Conservation (phyloP, 2,329 filamentous ascomycete genomes). For the Aspergillus carbonarius region DNA sequence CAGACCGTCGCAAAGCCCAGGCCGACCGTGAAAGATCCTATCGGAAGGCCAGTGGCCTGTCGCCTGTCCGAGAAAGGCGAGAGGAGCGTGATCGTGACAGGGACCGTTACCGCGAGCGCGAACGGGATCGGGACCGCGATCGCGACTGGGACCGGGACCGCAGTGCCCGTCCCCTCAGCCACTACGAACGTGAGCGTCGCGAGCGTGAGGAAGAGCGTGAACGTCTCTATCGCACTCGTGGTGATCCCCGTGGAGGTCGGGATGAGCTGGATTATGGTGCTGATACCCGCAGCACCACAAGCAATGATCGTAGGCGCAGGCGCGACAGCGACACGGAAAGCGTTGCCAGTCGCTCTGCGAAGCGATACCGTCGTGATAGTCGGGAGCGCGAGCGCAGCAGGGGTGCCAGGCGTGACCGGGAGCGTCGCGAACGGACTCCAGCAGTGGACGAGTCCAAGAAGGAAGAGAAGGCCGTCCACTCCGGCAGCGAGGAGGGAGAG, state of each 20-base stretch:
- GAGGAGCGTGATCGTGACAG: conserved; percentile 44
- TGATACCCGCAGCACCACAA: conserved; percentile 57
- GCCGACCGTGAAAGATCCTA: conserved; percentile 93
- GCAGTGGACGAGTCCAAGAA: conserved; percentile 34
- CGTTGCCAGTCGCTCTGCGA: conserved; percentile 59
- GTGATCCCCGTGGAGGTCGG: conserved; percentile 74
- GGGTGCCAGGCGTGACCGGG: conserved; percentile 55
- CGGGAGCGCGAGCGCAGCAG: conserved; percentile 38
- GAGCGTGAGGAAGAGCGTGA: conserved; percentile 90
- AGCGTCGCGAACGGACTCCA: conserved; percentile 44
- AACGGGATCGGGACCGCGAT: conserved; percentile 40
- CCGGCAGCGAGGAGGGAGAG: conserved; percentile 95
- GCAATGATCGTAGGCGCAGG: conserved; percentile 69
- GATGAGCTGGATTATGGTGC: conserved; percentile 93
- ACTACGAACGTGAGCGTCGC: conserved; percentile 80
- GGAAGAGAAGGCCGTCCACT: conserved; percentile 61
- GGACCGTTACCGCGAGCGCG: conserved; percentile 40
- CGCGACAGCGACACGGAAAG: conserved; percentile 74
- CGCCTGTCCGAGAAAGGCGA: conserved; percentile 46
- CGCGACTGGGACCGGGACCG: conserved; percentile 39
- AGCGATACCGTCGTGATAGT: conserved; percentile 51
- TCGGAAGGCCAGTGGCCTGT: conserved; percentile 70
- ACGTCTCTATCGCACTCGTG: conserved; percentile 76
- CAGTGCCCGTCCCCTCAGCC: conserved; percentile 31
- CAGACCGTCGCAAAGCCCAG: conserved; percentile 88